Conservation (phyloP, 345 rosid species). For the Euphorbia peplus region DNA sequence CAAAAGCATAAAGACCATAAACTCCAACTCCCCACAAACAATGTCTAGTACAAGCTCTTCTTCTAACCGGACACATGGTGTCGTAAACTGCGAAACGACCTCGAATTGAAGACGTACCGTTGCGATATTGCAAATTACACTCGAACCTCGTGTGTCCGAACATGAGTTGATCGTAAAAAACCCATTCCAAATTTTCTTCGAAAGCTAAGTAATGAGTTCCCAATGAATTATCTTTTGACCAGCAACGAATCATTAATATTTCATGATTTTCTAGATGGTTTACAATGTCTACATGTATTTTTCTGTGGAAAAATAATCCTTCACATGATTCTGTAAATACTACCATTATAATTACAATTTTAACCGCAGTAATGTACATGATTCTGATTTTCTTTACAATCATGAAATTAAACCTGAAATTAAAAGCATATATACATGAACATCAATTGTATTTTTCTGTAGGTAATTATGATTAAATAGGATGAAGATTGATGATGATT, state of each 20-base stretch:
- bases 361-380: too few relatives aligned
- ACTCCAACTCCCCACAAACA: conserved; percentile 19
- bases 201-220: background rate
- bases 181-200: background rate
- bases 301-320: background rate
- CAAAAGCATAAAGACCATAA: background rate
- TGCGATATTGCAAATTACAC: conserved; percentile 18
- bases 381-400: too few relatives aligned
- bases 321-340: background rate
- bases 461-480: too few relatives aligned
- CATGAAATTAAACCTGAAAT: too few relatives aligned
- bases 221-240: background rate
- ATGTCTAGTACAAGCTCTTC: conserved; percentile 6
- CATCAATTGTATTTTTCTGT: too few relatives aligned
- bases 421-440: too few relatives aligned
- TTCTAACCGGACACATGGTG: background rate
- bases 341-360: background rate
- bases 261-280: background rate
- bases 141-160: background rate
- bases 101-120: background rate
- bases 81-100: conserved; percentile 15
- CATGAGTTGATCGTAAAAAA: background rate
- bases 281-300: background rate
- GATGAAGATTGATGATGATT: too few relatives aligned
- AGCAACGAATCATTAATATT: background rate